A percentile compares a stretch with the other conserved stretches of the same genome.
These are phyloP conservation scores for Acanthamoeba royreba DNA, from an alignment of 208 protist species.

Conservation along the genomic window DNA sequence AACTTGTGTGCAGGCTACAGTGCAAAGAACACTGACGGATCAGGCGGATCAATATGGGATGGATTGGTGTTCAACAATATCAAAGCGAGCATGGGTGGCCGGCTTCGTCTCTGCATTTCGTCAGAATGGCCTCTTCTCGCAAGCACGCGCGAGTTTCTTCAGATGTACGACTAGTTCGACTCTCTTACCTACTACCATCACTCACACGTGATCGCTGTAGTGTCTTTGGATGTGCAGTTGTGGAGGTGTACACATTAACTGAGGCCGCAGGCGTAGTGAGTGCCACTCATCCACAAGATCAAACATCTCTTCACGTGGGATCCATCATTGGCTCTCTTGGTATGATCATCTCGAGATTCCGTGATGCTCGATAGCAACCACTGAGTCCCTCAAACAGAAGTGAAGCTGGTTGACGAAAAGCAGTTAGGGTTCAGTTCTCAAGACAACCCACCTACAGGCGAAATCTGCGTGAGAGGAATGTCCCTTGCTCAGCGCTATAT, in stretches of 20 bases:
- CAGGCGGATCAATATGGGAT: not conserved
- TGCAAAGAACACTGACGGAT: not conserved
- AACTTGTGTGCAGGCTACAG: not conserved
- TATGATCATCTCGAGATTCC: not conserved
- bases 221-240: not conserved
- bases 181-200: not conserved
- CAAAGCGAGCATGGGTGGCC: not conserved
- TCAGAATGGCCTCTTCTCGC: not conserved
- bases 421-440: not conserved
- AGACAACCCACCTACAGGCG: not conserved
- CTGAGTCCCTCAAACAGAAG: not conserved
- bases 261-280: conserved; percentile 20
- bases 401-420: conserved; percentile 26
- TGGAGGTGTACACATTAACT: conserved; percentile 23
- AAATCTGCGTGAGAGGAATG: conserved; percentile 10
- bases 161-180: conserved; percentile 15
- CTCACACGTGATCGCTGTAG: not conserved
- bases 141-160: not conserved
- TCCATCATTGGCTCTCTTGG: not conserved
- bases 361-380: not conserved
- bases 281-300: not conserved
- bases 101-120: not conserved
- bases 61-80: conserved; percentile 13
- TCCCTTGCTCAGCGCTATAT: conserved; percentile 6
- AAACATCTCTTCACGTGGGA: not conserved